Evolutionary conservation across 2,329 filamentous ascomycete species (phyloP), one percentile per base, ranked within the genome.

Genomic region (Cadophora malorum): DNA sequence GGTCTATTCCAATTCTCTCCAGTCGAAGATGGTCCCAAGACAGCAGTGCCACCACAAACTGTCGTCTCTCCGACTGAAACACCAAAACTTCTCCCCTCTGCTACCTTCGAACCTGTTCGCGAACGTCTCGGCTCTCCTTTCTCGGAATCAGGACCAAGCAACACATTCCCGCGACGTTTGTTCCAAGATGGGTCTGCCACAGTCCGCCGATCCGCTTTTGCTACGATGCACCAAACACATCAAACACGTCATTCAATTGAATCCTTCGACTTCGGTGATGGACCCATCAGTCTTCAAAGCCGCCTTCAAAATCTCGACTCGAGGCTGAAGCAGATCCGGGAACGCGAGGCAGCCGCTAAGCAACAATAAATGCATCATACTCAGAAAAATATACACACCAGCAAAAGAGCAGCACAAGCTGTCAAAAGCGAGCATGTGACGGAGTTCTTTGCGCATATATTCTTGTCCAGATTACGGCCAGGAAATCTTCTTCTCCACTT

Each of bases 141-240:
- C 70, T 79, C 82, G 8, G 81, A 81, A 41, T 76, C 81, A 10
- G 80, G 77, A 65, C 81, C 83, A 14, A 88, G 84, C 76, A 83
- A 87, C 73, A 89, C 87, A 56, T 88, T 89, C 70, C 88, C 88
- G n/a, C 86, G 85, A 67, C 83, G 88, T 50, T 76, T 85, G 35
- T 83, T 82, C 38, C 83, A 84, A 71, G 71, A 76, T 38, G 60
- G 63, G 0, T 65, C 67, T 4, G 63, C 71, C 14, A 72, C 73
- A 1, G 65, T 61, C 79, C 80, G 23, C 77, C 81, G 63, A 77
- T 83, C 66, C 81, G 82, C 85, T 1, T 89, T 87, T 76, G 84
- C 86, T 12, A 90, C 87, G 0, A 80, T 88, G 45, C 86, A 88
- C 71, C 62, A 64, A 47, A 53, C 28, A 2, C 52, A 55, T 28